Conservation (phyloP, 169 alveolate genomes). For the Cryptosporidium viatorum region DNA sequence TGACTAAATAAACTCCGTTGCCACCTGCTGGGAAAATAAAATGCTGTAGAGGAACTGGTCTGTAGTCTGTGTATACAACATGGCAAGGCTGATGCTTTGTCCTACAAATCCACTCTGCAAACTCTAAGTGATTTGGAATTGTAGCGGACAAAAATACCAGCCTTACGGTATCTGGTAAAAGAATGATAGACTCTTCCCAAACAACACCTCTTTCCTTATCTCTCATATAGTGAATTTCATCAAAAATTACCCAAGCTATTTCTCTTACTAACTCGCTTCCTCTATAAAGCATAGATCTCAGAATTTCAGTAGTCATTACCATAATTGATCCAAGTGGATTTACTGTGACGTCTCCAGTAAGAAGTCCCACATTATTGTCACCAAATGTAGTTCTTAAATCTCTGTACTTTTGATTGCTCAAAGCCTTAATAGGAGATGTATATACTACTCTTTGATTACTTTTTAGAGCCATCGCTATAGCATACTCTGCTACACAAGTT, state of each 20-base stretch:
- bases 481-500: slow-evolving; percentile 99
- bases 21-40: slow-evolving; percentile 95
- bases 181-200: slow-evolving; percentile 99
- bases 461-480: slow-evolving; percentile 96
- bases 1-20: slow-evolving; percentile 93
- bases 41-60: slow-evolving; percentile 99
- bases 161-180: slow-evolving; percentile 93
- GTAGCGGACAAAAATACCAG: slow-evolving; percentile 99
- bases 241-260: slow-evolving; percentile 87
- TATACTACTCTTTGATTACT: slow-evolving; percentile 97
- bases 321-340: slow-evolving; percentile 97
- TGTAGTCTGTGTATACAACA: slow-evolving; percentile 96
- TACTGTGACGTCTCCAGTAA: slow-evolving; percentile 99
- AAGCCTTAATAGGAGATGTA: slow-evolving; percentile 99
- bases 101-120: slow-evolving; percentile 99
- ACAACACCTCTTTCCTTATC: slow-evolving; percentile 99
- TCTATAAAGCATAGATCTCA: slow-evolving; percentile 97
- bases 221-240: slow-evolving; percentile 99
- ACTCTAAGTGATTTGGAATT: slow-evolving; percentile 98
- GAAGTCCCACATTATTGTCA: slow-evolving; percentile 96
- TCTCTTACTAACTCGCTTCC: slow-evolving; percentile 96
- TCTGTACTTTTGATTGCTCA: slow-evolving; percentile 98
- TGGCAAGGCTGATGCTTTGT: slow-evolving; percentile 97
- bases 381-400: slow-evolving; percentile 96
- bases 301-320: slow-evolving; percentile 99